These are phyloP conservation scores for Dissoconium aciculare DNA, from an alignment of 2,329 filamentous ascomycete species.

Conservation along the genomic window DNA sequence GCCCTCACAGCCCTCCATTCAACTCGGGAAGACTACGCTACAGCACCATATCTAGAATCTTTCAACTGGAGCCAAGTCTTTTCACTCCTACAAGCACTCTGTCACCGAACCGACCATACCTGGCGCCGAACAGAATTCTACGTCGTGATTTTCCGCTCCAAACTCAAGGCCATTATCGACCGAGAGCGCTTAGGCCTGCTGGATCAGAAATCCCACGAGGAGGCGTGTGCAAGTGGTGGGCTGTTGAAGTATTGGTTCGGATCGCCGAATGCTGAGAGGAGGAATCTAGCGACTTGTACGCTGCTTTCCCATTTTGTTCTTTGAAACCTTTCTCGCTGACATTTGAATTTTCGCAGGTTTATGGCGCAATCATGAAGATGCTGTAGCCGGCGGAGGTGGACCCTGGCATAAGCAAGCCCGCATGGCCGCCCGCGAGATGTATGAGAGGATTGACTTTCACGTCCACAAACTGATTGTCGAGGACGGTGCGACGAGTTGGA, in stretches of 20 bases:
- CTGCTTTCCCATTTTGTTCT: background rate
- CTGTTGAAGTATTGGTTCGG: conserved; percentile 93
- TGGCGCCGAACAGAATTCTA: conserved; percentile 43
- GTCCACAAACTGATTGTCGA: conserved; percentile 43
- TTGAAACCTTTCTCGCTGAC: conserved; percentile 4
- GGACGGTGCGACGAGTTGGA: conserved; percentile 49
- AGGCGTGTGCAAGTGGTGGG: conserved; percentile 65
- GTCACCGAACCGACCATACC: conserved; percentile 5
- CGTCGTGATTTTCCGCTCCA: conserved; percentile 69
- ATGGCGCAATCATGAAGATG: conserved; percentile 44
- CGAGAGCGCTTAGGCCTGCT: conserved; percentile 53
- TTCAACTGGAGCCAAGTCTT: conserved; percentile 66
- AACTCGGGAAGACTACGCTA: conserved; percentile 58
- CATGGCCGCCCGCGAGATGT: conserved; percentile 32
- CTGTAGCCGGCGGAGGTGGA: conserved; percentile 44
- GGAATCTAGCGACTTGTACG: conserved; percentile 62
- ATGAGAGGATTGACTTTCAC: conserved; percentile 29
- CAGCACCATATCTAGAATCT: conserved; percentile 52
- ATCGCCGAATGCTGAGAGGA: conserved; percentile 48
- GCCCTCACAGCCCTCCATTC: conserved; percentile 52
- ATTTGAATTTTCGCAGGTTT: conserved; percentile 45
- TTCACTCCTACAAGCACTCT: conserved; percentile 37
- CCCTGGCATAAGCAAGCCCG: conserved; percentile 43
- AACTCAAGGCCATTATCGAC: conserved; percentile 51
- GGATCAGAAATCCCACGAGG: conserved; percentile 64